Evolutionary conservation across 179 eudicot genomes (phyloP).

Genomic region (Vitellaria paradoxa): DNA sequence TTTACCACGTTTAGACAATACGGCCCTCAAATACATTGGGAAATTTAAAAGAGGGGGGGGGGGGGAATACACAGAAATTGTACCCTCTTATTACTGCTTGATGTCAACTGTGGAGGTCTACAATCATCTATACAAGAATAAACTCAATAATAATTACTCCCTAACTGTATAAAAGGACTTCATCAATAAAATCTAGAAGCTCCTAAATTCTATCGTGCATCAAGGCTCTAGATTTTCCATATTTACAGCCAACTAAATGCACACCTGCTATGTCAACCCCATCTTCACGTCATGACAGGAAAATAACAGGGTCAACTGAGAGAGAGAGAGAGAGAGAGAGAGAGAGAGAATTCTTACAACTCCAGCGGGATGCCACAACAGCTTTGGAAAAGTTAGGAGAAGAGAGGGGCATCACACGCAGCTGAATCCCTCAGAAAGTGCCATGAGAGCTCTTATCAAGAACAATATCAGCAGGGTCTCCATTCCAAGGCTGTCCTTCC

Average conservation of each 20-base stretch:
- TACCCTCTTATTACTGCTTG: too few relatives aligned
- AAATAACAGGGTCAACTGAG: not conserved
- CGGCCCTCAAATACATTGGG: too few relatives aligned
- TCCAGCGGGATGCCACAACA: not conserved
- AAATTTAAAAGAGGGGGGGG: too few relatives aligned
- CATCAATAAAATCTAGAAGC: not conserved
- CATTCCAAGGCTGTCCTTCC: slow-evolving; percentile 90
- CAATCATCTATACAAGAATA: not conserved
- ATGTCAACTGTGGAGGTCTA: not conserved
- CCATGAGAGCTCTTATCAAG: slow-evolving; percentile 33
- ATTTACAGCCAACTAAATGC: not conserved
- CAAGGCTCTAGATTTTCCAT: not conserved
- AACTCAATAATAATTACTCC: slow-evolving; percentile 1
- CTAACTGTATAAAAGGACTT: not conserved
- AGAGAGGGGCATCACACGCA: too few relatives aligned
- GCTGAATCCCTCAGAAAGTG: slow-evolving; percentile 4
- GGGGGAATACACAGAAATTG: too few relatives aligned
- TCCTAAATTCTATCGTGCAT: not conserved
- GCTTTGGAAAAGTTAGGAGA: not conserved
- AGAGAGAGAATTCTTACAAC: slow-evolving; percentile 5
- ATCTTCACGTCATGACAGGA: not conserved
- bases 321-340: not conserved
- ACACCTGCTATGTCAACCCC: not conserved
- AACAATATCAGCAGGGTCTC: slow-evolving; percentile 88
- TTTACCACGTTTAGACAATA: too few relatives aligned